Conservation (phyloP, 768 basidiomycete species). For the Trametes sanguinea region DNA sequence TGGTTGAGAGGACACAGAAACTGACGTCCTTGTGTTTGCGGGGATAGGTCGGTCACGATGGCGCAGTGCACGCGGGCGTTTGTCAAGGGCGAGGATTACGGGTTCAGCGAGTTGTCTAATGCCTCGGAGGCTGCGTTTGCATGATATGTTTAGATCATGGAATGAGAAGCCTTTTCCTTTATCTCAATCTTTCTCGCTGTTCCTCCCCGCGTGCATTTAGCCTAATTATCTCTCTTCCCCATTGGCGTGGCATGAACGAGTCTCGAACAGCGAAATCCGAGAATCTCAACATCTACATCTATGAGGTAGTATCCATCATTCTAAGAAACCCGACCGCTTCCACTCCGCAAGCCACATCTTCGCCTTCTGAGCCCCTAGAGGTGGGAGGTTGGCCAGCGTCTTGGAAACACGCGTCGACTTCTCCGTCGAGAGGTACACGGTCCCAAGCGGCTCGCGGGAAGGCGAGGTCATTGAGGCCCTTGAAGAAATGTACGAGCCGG, state of each 20-base stretch:
- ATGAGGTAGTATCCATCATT: neutral
- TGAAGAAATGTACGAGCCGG: neutral
- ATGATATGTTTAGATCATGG: slow-evolving; percentile 30
- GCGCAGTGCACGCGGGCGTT: slow-evolving; percentile 90
- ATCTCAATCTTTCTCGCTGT: neutral
- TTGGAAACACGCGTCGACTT: neutral
- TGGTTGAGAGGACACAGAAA: neutral
- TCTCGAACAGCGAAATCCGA: too few species aligned
- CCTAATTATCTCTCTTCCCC: too few species aligned
- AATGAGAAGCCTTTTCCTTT: slow-evolving; percentile 4
- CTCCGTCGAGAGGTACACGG: neutral
- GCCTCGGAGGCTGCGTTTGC: slow-evolving; percentile 47
- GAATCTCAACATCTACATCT: too few species aligned
- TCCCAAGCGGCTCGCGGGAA: neutral
- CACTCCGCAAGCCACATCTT: neutral
- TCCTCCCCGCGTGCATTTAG: too few species aligned
- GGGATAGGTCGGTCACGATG: slow-evolving; percentile 86
- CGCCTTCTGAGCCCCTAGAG: neutral
- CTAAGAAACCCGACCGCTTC: neutral
- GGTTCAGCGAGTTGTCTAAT: slow-evolving; percentile 51
- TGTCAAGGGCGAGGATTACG: slow-evolving; percentile 70
- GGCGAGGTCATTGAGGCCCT: neutral
- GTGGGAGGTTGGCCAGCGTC: neutral
- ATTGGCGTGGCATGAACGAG: too few species aligned
- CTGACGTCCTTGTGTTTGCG: neutral